Base-by-base conservation (phyloP, 352 stramenopile species). In the Phytopythium delawarense region DNA sequence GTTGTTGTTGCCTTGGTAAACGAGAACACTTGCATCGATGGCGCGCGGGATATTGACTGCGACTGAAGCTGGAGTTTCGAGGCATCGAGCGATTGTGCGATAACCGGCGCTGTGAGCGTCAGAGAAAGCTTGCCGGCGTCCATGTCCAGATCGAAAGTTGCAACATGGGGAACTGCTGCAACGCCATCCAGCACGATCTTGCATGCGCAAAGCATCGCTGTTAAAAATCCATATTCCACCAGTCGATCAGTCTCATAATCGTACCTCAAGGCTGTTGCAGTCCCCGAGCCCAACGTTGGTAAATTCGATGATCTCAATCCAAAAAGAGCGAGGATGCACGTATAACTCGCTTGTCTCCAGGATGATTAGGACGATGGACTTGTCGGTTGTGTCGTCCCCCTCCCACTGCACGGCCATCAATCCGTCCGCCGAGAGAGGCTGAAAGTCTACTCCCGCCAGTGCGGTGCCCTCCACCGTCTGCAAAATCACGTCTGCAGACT, bases 111-210 rank as follows among this genome's bases (percentile, higher is more conserved):
- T 20, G 62, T 83, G 18, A 80, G 56, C 12, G 48, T 59, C 4
- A 92, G 63, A 15, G 63, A 67, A 25, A 92, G 56, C 0, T 21
- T 74, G 7, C 74, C 74, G 0, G 59, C 5, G 35, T 75, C 63
- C 78, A 92, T 78, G 34, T 92, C 56, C 5, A 92, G 57, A 23
- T 78, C 75, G 32, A 87, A 92, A 0, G 68, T 66, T 2, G 63
- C 20, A 2, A 90, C 40, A 35, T 69, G 75, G 18, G 82, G 80
- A 7, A 63, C 54, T 64, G 15, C 28, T 20, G 75, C 67, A 8
- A 89, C 61, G 0, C 63, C 54, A 1, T 71, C 57, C 0, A 91
- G 45, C 2, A 77, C 42, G 21, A 91, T 62, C 28, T 81, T 12
- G 75, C 37, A 0, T 28, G 37, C 32, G 5, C 32, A 4, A 37